Conservation (phyloP, 345 rosid genomes). For the Gossypium stocksii region DNA sequence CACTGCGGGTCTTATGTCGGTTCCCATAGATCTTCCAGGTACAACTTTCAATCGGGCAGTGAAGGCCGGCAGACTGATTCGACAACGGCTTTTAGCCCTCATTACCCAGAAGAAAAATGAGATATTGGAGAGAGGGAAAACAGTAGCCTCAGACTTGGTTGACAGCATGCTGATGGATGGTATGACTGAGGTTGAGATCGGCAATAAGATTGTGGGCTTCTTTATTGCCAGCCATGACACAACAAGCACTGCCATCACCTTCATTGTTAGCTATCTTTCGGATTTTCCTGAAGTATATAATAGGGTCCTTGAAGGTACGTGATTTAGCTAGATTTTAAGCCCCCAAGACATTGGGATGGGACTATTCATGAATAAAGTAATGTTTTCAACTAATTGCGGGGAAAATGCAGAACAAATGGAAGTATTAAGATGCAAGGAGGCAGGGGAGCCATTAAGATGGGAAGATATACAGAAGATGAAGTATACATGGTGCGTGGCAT, state of each 20-base stretch:
- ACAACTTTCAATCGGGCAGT: slow-evolving; percentile 23
- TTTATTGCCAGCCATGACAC: slow-evolving; percentile 30
- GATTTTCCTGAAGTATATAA: slow-evolving; percentile 20
- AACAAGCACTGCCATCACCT: slow-evolving; percentile 25
- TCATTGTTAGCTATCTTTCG: slow-evolving; percentile 17
- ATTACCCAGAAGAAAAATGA: slow-evolving; percentile 25
- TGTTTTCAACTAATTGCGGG: no score
- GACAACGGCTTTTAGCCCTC: slow-evolving; percentile 12
- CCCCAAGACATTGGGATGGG: no score
- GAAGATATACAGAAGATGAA: slow-evolving; percentile 30
- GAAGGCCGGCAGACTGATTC: slow-evolving; percentile 19
- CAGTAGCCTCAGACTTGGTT: slow-evolving; percentile 13
- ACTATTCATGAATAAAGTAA: no score
- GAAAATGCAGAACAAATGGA: slow-evolving; percentile 20
- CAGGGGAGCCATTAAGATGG: slow-evolving; percentile 18
- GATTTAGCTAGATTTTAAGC: not conserved
- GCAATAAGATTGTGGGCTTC: slow-evolving; percentile 24
- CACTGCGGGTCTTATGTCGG: slow-evolving; percentile 26
- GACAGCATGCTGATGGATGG: slow-evolving; percentile 16
- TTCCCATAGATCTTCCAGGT: slow-evolving; percentile 31
- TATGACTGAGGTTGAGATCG: slow-evolving; percentile 23
- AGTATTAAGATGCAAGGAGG: slow-evolving; percentile 13
- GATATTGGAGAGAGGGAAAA: not conserved
- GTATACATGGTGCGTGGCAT: slow-evolving; percentile 22
- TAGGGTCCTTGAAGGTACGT: slow-evolving; percentile 15